phyloP scores from a whole-genome alignment of 2,329 filamentous ascomycete genomes.

The Simplicillium aogashimaense region DNA sequence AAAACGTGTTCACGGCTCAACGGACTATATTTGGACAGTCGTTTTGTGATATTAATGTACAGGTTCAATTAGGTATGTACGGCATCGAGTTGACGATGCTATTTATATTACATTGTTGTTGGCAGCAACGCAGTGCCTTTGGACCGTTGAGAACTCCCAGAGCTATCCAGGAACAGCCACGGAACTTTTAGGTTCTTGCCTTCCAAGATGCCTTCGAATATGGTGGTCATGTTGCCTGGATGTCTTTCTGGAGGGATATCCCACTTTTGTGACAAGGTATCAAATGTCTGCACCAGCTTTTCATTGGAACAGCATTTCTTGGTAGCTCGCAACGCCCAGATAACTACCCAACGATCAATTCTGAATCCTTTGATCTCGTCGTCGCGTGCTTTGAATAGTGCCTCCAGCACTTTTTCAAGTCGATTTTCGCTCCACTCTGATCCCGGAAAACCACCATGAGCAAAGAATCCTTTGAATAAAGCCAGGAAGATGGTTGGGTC shows the following conservation, averaged over 20 bases:
- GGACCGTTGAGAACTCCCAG: not conserved
- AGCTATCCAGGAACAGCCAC: conserved; percentile 1
- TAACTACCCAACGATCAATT: conserved; percentile 50
- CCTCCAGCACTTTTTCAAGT: conserved; percentile 58
- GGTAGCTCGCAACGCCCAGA: conserved; percentile 55
- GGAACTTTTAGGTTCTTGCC: conserved; percentile 19
- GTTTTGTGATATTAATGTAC: conserved; percentile 1
- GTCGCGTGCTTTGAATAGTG: conserved; percentile 49
- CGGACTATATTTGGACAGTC: no score
- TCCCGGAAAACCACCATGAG: conserved; percentile 54
- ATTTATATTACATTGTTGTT: not conserved
- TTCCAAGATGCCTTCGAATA: conserved; percentile 31
- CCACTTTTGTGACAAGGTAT: conserved; percentile 37
- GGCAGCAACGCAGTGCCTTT: not conserved
- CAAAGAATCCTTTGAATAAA: conserved; percentile 72
- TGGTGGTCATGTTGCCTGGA: conserved; percentile 34
- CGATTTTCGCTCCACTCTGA: conserved; percentile 63
- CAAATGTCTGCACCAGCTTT: conserved; percentile 44
- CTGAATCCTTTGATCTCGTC: conserved; percentile 33
- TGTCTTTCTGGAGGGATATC: conserved; percentile 24
- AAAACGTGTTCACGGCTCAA: not conserved
- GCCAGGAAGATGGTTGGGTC: conserved; percentile 71
- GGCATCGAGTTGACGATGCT: not conserved
- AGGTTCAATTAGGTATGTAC: no score
- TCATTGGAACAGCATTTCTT: conserved; percentile 44